Evolutionary conservation across 2,329 filamentous ascomycete species (phyloP).

Genomic region (Paecilomyces niveus): DNA sequence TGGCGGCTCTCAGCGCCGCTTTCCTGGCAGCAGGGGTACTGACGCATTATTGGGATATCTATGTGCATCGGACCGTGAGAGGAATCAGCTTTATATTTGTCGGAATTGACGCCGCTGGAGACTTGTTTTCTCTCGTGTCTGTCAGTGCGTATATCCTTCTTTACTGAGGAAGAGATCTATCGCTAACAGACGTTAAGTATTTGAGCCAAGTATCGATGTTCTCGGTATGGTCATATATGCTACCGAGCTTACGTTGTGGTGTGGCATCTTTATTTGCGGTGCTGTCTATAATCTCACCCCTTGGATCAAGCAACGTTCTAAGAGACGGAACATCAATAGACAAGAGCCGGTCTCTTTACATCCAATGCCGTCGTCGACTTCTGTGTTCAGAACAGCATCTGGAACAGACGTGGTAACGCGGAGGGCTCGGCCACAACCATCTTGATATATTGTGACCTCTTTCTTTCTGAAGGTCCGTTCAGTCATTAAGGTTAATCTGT

Average conservation of each 20-base stretch:
- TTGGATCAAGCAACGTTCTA: constrained; percentile 40
- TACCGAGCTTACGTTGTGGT: constrained; percentile 59
- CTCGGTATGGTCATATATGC: constrained; percentile 62
- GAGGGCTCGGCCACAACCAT: not conserved
- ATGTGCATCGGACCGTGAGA: constrained; percentile 56
- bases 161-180: not conserved
- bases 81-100: constrained; percentile 69
- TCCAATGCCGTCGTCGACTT: constrained; percentile 50
- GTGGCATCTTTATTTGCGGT: constrained; percentile 59
- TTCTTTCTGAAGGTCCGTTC: no score
- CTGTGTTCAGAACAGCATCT: constrained; percentile 53
- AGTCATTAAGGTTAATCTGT: no score
- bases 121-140: constrained; percentile 60
- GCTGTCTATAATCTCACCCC: constrained; percentile 58
- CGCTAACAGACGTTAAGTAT: not conserved
- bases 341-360: constrained; percentile 25
- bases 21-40: constrained; percentile 61
- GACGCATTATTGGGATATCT: constrained; percentile 65
- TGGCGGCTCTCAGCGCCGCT: constrained; percentile 58
- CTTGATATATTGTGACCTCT: not conserved
- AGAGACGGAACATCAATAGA: not conserved
- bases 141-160: constrained; percentile 33
- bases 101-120: constrained; percentile 61
- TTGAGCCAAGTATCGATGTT: constrained; percentile 39
- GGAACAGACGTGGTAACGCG: not conserved